These are phyloP conservation scores for Plasmodium fragile DNA, from an alignment of 169 alveolate genomes.

Conservation along the genomic window DNA sequence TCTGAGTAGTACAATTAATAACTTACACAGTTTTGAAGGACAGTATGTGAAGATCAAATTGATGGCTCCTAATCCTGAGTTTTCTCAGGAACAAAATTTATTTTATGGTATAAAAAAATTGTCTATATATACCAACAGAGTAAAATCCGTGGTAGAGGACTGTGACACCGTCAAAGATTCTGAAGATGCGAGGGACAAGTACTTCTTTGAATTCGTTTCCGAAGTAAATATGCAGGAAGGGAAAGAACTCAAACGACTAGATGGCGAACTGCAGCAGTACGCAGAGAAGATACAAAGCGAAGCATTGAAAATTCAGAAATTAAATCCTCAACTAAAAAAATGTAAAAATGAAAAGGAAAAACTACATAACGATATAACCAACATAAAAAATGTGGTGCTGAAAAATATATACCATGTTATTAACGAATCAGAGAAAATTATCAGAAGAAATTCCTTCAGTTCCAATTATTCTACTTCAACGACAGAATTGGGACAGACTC, in stretches of 20 bases:
- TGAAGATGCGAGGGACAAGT: constrained; percentile 92
- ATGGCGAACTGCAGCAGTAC: constrained; percentile 43
- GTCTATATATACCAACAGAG: constrained; percentile 87
- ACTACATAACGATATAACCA: constrained; percentile 40
- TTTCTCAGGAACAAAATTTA: constrained; percentile 69
- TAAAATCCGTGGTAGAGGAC: constrained; percentile 90
- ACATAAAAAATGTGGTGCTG: constrained; percentile 61
- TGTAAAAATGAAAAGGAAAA: constrained; percentile 64
- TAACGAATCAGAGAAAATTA: constrained; percentile 58
- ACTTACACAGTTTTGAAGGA: constrained; percentile 79
- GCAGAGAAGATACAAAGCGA: constrained; percentile 75
- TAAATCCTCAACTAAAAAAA: constrained; percentile 61
- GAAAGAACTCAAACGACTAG: constrained; percentile 76
- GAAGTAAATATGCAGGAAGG: constrained; percentile 86
- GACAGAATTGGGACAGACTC: constrained; percentile 79
- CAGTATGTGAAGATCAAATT: constrained; percentile 81
- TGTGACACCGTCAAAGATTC: constrained; percentile 88
- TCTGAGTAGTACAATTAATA: constrained; percentile 78
- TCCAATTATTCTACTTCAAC: constrained; percentile 66
- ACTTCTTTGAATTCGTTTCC: constrained; percentile 89
- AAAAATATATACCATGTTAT: constrained; percentile 59
- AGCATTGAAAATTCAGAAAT: constrained; percentile 60
- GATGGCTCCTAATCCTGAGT: constrained; percentile 86
- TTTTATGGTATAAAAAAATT: constrained; percentile 89
- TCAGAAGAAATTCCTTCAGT: constrained; percentile 17